Evolutionary conservation across 2,329 filamentous ascomycete species (phyloP), one percentile per base, ranked within the genome.

Genomic region (Cadophora gregata): DNA sequence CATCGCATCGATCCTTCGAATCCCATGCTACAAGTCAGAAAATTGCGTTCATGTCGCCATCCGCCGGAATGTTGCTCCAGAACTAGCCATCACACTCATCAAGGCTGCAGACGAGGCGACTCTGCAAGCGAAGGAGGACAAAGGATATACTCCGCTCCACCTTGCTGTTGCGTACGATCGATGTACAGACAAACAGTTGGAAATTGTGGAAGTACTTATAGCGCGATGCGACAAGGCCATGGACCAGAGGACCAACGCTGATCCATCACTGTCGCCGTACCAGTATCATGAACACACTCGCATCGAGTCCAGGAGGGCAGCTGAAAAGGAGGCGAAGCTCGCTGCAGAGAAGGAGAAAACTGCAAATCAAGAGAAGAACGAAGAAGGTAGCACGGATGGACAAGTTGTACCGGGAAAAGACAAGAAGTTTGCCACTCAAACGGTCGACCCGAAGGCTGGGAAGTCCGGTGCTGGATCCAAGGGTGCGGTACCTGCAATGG

Each of bases 31-130:
- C 24, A 33, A 60, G 8, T 25, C 48, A 6, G 64, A 66, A 33
- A 70, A 64, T 24, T 69, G 69, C 33, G 48, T 70, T 9, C 67
- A 70, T 47, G 59, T 59, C 14, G 65, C 62, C 8, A 70, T 70
- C 25, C 24, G 61, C 1, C 45, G 42, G 24, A 64, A 59, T 8
- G 36, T 67, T 10, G 56, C 62, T 2, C 64, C 55, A 6, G 42
- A 61, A 12, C 47, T 65, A 3, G 51, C 65, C 5, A 42, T 66
- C 36, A 58, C 27, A 19, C 63, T 70, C 45, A 67, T 70, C 31
- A 33, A 63, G 16, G 16, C 16, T 7, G 65, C 64, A 3, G 31
- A 50, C 6, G 60, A 68, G 33, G n/a, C 58, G 21, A 69, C 62
- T 27, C 42, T 70, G 7, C 56, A 59, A n/a, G 55, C 59, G 14